phyloP scores from a whole-genome alignment of 148 eudicot species.

The Rhododendron vialii region DNA sequence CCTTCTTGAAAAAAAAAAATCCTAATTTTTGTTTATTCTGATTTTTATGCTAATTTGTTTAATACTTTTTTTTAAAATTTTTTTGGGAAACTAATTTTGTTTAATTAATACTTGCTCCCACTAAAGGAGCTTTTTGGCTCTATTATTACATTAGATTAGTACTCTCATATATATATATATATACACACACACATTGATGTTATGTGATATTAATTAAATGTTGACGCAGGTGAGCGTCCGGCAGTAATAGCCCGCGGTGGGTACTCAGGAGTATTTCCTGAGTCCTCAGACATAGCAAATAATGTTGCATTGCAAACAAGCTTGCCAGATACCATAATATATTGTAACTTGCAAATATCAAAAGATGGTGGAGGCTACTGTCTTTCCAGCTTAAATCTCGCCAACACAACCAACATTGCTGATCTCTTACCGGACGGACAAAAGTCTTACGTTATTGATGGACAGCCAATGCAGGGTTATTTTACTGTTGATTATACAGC shows the following conservation, averaged over 20 bases:
- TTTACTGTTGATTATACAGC: conserved; percentile 57
- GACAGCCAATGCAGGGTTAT: conserved; percentile 52
- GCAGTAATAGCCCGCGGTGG: conserved; percentile 77
- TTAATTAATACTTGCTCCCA: no score
- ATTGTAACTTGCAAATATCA: conserved; percentile 70
- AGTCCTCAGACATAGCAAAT: conserved; percentile 46
- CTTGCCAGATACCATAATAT: conserved; percentile 31
- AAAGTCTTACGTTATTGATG: conserved; percentile 54
- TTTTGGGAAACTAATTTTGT: no score
- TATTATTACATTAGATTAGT: no score
- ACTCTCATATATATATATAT: no score
- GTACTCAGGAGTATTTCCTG: conserved; percentile 75
- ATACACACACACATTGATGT: not conserved
- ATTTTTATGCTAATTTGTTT: no score
- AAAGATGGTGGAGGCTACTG: conserved; percentile 63
- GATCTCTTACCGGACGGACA: conserved; percentile 33
- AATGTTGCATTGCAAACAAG: conserved; percentile 28
- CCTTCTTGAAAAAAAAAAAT: no score
- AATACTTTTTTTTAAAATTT: no score
- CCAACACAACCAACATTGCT: conserved; percentile 44
- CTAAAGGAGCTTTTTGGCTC: no score
- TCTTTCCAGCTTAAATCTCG: conserved; percentile 41
- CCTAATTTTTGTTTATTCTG: no score
- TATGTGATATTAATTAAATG: not conserved
- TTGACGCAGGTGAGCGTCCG: conserved; percentile 42